Evolutionary conservation across 2,329 filamentous ascomycete species (phyloP).

Genomic region (Colletotrichum abscissum): DNA sequence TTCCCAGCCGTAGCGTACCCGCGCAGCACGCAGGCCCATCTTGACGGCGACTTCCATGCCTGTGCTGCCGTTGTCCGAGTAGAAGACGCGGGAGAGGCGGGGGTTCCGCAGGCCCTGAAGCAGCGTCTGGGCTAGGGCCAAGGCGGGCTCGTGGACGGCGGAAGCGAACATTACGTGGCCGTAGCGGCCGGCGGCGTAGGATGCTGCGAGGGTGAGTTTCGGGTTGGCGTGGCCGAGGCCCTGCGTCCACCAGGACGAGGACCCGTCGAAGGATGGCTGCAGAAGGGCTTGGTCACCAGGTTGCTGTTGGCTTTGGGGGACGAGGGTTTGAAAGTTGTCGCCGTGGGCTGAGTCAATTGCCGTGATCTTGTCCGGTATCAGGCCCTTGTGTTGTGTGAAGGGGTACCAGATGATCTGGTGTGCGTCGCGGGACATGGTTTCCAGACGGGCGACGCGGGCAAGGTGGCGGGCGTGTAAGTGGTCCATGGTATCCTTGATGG

Average conservation of each 20-base stretch:
- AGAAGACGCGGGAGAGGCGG: conserved; percentile 79
- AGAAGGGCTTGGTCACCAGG: conserved; percentile 51
- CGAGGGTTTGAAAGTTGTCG: conserved; percentile 77
- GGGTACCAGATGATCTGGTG: conserved; percentile 83
- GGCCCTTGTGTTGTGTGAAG: conserved; percentile 81
- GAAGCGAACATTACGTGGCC: conserved; percentile 91
- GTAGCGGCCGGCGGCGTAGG: conserved; percentile 85
- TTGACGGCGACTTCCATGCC: conserved; percentile 87
- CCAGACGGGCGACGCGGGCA: conserved; percentile 67
- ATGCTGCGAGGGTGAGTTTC: conserved; percentile 76
- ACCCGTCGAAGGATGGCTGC: conserved; percentile 81
- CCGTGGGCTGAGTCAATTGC: conserved; percentile 85
- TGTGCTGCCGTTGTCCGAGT: conserved; percentile 85
- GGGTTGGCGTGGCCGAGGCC: conserved; percentile 85
- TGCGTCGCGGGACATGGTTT: conserved; percentile 71
- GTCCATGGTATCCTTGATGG: conserved; percentile 58
- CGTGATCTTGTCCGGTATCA: conserved; percentile 72
- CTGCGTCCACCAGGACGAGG: conserved; percentile 93
- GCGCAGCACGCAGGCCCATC: conserved; percentile 81
- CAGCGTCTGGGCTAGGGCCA: conserved; percentile 74
- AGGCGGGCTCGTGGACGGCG: conserved; percentile 81
- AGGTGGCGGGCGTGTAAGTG: conserved; percentile 65
- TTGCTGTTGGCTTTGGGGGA: conserved; percentile 4
- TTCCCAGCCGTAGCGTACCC: conserved; percentile 74
- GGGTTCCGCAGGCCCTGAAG: conserved; percentile 70